phyloP scores from a whole-genome alignment of 495 filamentous ascomycete genomes.

The Xylaria cubensis region DNA sequence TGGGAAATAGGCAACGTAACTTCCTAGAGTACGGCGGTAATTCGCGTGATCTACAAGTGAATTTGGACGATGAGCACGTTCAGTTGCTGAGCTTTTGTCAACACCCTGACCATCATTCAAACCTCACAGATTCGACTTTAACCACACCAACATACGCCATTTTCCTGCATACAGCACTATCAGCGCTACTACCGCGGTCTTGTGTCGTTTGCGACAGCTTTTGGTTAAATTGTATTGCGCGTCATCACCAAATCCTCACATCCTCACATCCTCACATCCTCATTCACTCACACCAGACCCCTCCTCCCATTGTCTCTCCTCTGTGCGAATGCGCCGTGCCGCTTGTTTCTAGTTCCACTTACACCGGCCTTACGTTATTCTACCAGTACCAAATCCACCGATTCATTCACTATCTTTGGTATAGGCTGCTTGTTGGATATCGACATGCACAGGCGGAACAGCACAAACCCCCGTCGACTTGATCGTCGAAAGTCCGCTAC shows the following conservation, averaged over 20 bases:
- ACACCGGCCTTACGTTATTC: background rate
- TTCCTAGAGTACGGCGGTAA: background rate
- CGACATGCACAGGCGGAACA: conserved; percentile 38
- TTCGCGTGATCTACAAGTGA: background rate
- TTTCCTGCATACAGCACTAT: conserved; percentile 31
- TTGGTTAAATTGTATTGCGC: conserved; percentile 30
- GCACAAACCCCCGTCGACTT: conserved; percentile 50
- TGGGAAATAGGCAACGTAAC: conserved; percentile 1
- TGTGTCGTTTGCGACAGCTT: conserved; percentile 29
- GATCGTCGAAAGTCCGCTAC: conserved; percentile 68
- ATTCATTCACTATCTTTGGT: background rate
- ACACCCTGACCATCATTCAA: background rate
- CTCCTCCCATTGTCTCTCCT: background rate
- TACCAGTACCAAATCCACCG: background rate
- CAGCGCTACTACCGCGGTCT: conserved; percentile 30
- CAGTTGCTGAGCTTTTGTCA: background rate
- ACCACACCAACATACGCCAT: conserved; percentile 24
- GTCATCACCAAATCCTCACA: background rate
- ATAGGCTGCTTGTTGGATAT: background rate
- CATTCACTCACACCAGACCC: background rate
- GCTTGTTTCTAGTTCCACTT: background rate
- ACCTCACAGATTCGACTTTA: conserved; percentile 16
- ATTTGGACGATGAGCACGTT: background rate
- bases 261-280: background rate
- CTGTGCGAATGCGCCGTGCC: background rate